Base-by-base conservation (phyloP, 352 stramenopile species). In the Pilasporangium apinafurcum region DNA sequence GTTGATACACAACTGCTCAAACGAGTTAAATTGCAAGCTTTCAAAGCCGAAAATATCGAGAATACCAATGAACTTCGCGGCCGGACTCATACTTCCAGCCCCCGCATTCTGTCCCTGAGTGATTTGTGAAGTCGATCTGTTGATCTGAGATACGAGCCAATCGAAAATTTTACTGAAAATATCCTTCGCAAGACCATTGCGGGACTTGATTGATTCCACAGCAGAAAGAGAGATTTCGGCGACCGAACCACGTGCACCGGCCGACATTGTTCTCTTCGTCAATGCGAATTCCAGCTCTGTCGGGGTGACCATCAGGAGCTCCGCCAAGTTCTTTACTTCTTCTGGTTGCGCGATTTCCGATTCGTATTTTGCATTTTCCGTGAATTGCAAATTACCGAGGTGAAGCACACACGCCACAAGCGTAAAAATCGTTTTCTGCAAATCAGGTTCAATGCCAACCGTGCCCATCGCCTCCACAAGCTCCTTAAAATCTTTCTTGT, bases 31-130 rank as follows among this genome's bases (percentile, higher is more conserved):
- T 51, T 96, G 72, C 43, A 98, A 82, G 30, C 73, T 92, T 65
- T 99, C 95, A 59, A 98, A 98, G 3, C 95, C 94, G 62, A 98
- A 98, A 37, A 98, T 98, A 68, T 98, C 95, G 32, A 98, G 62
- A 31, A 98, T 95, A 45, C 92, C 90, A 64, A 98, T 98, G 45
- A 97, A 92, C 35, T 78, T 85, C 20, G 63, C 62, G 5, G 73
- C 59, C 4, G 42, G 56, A 9, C 50, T 53, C 1, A 51, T 56
- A 7, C 39, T 51, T 5, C 39, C 48, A 21, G 29, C 52, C 4
- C 53, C 48, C 4, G 53, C 51, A 0, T 48, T 49, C 3, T 9
- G 32, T 6, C 30, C 37, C 8, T 56, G 46, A 16, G 50, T 75
- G 24, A 92, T 76, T 22, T 96, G 80, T 17, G 78, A 69, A 17